Percentiles rank a stretch among this genome's conserved stretches.
Conservation (phyloP, 148 eudicot species). For the Camellia sinensis region DNA sequence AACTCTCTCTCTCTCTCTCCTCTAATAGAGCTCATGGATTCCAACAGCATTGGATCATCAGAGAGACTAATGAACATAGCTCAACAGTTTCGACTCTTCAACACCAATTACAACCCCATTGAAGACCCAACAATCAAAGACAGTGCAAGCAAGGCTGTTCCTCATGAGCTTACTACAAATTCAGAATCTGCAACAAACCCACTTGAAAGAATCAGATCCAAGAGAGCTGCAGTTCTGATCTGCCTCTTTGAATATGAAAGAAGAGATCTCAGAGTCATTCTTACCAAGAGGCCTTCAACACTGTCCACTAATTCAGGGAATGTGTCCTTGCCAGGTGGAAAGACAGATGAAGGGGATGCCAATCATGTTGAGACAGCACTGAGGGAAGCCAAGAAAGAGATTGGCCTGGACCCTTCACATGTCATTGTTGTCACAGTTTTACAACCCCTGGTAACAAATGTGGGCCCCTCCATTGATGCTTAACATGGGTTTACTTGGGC, state of each 20-base stretch:
- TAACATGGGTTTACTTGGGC: too few species aligned
- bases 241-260: conserved; percentile 61
- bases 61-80: conserved; percentile 44
- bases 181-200: conserved; percentile 34
- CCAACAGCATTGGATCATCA: conserved; percentile 25
- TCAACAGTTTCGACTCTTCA: conserved; percentile 47
- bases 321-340: conserved; percentile 60
- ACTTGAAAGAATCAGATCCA: conserved; percentile 27
- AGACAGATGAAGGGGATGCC: conserved; percentile 49
- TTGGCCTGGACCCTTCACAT: conserved; percentile 53
- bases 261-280: conserved; percentile 70
- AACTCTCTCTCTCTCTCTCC: conserved; percentile 13
- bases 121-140: conserved; percentile 26
- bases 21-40: conserved; percentile 28
- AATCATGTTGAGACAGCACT: conserved; percentile 45
- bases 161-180: conserved; percentile 39
- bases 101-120: conserved; percentile 10
- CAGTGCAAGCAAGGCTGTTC: conserved; percentile 36
- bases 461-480: too few species aligned
- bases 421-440: conserved; percentile 40
- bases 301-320: conserved; percentile 73
- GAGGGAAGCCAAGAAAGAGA: conserved; percentile 62
- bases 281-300: conserved; percentile 72
- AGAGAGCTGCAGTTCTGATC: conserved; percentile 68
- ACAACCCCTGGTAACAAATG: conserved; percentile 32